Base-by-base conservation (phyloP, 1,284 basidiomycete species). In the Paramarasmius palmivorus region DNA sequence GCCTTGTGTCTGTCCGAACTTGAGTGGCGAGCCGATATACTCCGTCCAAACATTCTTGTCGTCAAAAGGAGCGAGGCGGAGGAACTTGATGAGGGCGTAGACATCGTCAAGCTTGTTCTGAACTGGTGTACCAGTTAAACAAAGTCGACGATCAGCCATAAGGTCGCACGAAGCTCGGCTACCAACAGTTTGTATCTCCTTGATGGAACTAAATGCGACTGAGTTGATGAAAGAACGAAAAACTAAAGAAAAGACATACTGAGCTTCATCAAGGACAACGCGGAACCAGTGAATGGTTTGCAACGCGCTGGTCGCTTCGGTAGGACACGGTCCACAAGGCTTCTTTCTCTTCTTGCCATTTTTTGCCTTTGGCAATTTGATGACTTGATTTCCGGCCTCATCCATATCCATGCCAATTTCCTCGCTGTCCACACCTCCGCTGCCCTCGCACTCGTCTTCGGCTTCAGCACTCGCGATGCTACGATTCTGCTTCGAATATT, bases 21-120 rank as follows among this genome's bases (percentile, higher is more conserved):
- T 96, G 65, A 95, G 93, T 1, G 93, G 94, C 1, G 84, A 84
- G 46, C 93, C 93, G 62, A 99, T 94, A 70, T 83, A 95, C 66
- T 95, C 90, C 50, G 89, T 95, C 94, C 97, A 99, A 8, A 88
- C 73, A 44, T 84, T 85, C 70, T 96, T 95, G 69, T 98, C 94
- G 62, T 96, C 91, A 63, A 99, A 90, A 0, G 97, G 97, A 37
- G 87, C 82, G 53, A 99, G 73, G 7, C 95, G 91, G 45, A 99
- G 76, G 74, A 99, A 99, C 70, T 95, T 95, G 78, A 99, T 87
- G 53, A 99, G 78, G 1, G 97, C 95, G 71, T 90, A 99, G 45
- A 99, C 89, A 66, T 99, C 97, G 71, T 99, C 96, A 54, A 99
- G 83, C 68, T 95, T 95, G 79, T 99, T 99, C 74, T 99, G 97